Percentiles rank a stretch among this genome's conserved stretches.
Conservation (phyloP, 1,284 basidiomycete genomes). For the Ganoderma lingzhi region DNA sequence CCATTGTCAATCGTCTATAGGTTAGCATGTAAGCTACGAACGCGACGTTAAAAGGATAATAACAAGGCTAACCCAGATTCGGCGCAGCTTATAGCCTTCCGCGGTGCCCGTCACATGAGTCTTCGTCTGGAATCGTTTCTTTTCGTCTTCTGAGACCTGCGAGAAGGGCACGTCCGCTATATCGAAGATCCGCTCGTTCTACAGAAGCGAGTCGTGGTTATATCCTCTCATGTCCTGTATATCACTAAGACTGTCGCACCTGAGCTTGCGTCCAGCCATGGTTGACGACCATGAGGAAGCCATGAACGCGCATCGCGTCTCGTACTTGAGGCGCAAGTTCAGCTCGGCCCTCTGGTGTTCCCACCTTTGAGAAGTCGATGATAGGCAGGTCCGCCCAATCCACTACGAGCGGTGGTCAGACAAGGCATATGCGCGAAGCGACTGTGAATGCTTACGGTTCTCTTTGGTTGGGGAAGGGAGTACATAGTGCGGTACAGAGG, state of each 20-base stretch:
- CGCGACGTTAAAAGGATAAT: too few species aligned
- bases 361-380: slow-evolving; percentile 64
- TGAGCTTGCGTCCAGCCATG: slow-evolving; percentile 58
- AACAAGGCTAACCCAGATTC: slow-evolving; percentile 48
- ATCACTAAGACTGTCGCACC: slow-evolving; percentile 39
- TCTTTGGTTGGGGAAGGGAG: slow-evolving; percentile 44
- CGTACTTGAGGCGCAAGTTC: slow-evolving; percentile 57
- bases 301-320: slow-evolving; percentile 65
- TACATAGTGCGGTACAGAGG: slow-evolving; percentile 43
- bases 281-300: slow-evolving; percentile 69
- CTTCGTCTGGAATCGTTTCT: slow-evolving; percentile 52
- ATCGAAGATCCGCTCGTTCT: slow-evolving; percentile 55
- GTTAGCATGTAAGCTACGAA: not conserved
- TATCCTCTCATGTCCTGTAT: too few species aligned
- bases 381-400: slow-evolving; percentile 73
- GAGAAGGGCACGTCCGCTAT: slow-evolving; percentile 65
- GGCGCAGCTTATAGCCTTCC: slow-evolving; percentile 59
- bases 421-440: not conserved
- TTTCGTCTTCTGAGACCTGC: slow-evolving; percentile 57
- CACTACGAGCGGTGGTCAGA: slow-evolving; percentile 46
- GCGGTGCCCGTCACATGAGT: slow-evolving; percentile 54
- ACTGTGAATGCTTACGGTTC: slow-evolving; percentile 38
- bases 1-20: slow-evolving; percentile 35
- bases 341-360: slow-evolving; percentile 53
- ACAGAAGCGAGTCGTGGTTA: too few species aligned